phyloP scores from a whole-genome alignment of 352 stramenopile species.

The Pythium sukuiense region DNA sequence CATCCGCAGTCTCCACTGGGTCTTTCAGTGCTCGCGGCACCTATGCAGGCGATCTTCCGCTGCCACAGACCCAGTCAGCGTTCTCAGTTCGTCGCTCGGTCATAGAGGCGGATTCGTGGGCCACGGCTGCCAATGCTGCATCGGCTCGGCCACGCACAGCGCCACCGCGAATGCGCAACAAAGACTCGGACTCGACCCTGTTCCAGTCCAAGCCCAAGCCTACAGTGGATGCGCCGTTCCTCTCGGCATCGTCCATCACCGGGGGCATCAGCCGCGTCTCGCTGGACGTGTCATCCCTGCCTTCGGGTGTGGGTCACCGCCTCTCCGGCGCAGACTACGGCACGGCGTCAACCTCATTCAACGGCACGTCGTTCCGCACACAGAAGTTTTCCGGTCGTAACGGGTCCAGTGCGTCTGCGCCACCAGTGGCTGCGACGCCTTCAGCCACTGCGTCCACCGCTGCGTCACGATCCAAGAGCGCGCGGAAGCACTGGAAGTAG shows the following conservation, averaged over 20 bases:
- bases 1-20: conserved; percentile 1
- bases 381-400: conserved; percentile 2
- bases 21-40: conserved; percentile 22
- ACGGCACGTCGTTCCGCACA: conserved; percentile 3
- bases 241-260: background rate
- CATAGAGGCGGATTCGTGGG: conserved; percentile 21
- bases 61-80: conserved; percentile 14
- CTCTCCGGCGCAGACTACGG: conserved; percentile 7
- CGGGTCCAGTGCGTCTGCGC: background rate
- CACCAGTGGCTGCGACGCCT: background rate
- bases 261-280: conserved; percentile 16
- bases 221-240: background rate
- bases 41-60: conserved; percentile 18
- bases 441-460: too few species aligned
- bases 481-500: too few species aligned
- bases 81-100: conserved; percentile 24
- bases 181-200: conserved; percentile 16
- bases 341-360: background rate
- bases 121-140: background rate
- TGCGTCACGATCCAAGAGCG: too few species aligned
- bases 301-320: conserved; percentile 3
- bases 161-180: conserved; percentile 27
- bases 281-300: conserved; percentile 18
- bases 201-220: conserved; percentile 3
- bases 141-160: conserved; percentile 21